phyloP scores from a whole-genome alignment of 148 eudicot genomes.

The Mesembryanthemum crystallinum region DNA sequence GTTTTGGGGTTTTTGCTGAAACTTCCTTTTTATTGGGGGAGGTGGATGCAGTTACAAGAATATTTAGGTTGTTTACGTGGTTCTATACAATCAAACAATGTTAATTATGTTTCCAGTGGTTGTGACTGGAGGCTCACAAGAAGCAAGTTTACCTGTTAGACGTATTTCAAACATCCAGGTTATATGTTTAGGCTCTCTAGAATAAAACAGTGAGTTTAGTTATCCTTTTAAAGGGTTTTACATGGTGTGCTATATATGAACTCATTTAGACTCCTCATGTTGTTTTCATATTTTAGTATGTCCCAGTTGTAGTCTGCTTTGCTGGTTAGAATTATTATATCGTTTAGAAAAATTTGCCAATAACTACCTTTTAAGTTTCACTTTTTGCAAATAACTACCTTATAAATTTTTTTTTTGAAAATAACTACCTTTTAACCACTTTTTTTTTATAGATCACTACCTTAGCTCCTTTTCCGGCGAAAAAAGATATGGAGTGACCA shows the following conservation, averaged over 20 bases:
- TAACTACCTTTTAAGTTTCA: no score
- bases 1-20: neutral
- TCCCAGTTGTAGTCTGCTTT: slow-evolving; percentile 1
- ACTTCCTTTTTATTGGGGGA: neutral
- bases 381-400: no score
- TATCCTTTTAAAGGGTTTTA: neutral
- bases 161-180: neutral
- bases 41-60: no score
- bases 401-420: no score
- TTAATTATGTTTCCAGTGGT: neutral
- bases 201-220: neutral
- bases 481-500: no score
- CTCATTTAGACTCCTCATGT: neutral
- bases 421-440: no score
- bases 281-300: neutral
- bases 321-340: slow-evolving; percentile 3
- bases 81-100: neutral
- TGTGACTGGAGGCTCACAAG: neutral
- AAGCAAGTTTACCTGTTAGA: neutral
- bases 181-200: neutral
- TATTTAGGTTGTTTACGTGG: neutral
- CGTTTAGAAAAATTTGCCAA: no score
- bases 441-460: no score
- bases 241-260: neutral
- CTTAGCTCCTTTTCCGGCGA: no score